Base-by-base conservation (phyloP, 768 basidiomycete genomes). In the Lyophyllum atratum region DNA sequence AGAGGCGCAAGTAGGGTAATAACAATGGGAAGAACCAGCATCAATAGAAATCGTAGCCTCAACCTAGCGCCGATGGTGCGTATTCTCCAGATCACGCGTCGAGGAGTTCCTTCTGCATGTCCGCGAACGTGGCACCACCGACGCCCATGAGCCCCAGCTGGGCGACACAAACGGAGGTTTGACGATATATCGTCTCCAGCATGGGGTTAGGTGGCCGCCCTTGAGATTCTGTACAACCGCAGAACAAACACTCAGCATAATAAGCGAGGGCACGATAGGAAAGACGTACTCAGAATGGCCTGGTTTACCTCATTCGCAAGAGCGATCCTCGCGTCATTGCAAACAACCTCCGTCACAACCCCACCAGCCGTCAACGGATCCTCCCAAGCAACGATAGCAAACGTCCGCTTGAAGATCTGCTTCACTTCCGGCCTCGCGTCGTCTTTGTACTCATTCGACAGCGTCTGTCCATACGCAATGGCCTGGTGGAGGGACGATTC, bases 51-150 rank as follows among this genome's bases (percentile, higher is more conserved):
- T 5, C 39, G 25, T 22, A 48, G 9, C 34, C 25, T 21, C 51
- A 25, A 11, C 19, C 40, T 5, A 15, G 15, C 39, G n/a, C n/a
- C 4, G 29, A 31, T 31, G 29, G 11, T 6, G 6, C 3, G 6
- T 21, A 15, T 46, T 39, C n/a, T 6, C 12, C 11, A 51, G 5
- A 15, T 61, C 42, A 80, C 22, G 58, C 70, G 37, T 89, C 85
- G 54, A 92, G 70, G 62, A 93, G 81, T 65, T 93, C 92, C 64
- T 81, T 86, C 26, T 80, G 75, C 77, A 92, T 81, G 64, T 94
- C 92, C 15, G 87, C 89, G 68, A 90, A 92, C 17, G 90, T 90
- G 28, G 93, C 93, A 28, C 82, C 74, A 12, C 92, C 93, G 11
- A 84, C 81, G 11, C 92, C 91, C 59, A 85, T 68, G 42, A 89